Conservation (phyloP, 441 rosid species). For the Macaranga tanarius region DNA sequence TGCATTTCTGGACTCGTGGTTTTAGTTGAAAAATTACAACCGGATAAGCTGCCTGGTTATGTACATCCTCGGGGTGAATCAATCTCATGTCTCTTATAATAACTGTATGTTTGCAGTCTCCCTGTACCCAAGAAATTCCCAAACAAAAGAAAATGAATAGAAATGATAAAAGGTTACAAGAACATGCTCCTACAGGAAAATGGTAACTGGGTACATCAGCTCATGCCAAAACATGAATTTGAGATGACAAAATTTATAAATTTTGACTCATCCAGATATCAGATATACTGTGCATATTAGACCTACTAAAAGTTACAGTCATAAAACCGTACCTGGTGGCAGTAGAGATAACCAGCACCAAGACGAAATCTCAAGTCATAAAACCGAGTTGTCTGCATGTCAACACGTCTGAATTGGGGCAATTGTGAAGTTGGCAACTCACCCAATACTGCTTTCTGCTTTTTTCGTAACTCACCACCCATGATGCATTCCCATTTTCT, state of each 20-base stretch:
- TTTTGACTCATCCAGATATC: neutral
- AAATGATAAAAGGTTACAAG: too few species aligned
- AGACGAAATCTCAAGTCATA: conserved; percentile 71
- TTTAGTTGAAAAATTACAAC: conserved; percentile 48
- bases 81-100: conserved; percentile 82
- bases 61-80: conserved; percentile 70
- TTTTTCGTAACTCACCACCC: conserved; percentile 55
- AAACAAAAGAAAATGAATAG: neutral
- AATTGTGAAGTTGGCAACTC: conserved; percentile 35
- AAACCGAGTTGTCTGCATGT: conserved; percentile 66
- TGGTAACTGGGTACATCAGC: conserved; percentile 1
- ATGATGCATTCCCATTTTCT: conserved; percentile 68
- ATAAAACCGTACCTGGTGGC: conserved; percentile 69
- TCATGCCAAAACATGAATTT: neutral
- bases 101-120: conserved; percentile 80
- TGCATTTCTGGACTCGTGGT: conserved; percentile 55
- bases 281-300: neutral
- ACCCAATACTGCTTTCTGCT: conserved; percentile 59
- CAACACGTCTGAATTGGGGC: conserved; percentile 53
- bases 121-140: conserved; percentile 39
- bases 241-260: neutral
- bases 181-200: neutral
- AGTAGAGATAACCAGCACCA: conserved; percentile 82
- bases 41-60: conserved; percentile 67
- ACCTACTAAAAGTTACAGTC: neutral